Evolutionary conservation across 345 rosid genomes (phyloP).

Genomic region (Eucalyptus globulus): DNA sequence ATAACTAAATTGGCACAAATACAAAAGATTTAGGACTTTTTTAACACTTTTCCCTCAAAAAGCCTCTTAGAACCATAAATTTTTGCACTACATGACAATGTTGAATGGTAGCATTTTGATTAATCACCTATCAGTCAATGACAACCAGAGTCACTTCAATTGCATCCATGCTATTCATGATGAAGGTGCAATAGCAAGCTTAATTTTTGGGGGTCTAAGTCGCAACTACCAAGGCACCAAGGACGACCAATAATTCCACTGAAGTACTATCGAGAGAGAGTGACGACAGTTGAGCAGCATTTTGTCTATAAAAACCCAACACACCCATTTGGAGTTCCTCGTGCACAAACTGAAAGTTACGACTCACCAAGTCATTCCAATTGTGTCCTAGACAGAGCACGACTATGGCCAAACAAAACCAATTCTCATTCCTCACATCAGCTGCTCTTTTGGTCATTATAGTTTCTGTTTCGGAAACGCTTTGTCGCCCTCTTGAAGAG

Average conservation of each 20-base stretch:
- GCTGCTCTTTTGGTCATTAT: neutral
- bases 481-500: neutral
- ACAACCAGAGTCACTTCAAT: neutral
- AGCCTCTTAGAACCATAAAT: too few relatives aligned
- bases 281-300: accelerated
- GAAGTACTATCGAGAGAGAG: neutral
- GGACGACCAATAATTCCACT: neutral
- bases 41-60: too few relatives aligned
- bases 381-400: neutral
- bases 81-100: neutral
- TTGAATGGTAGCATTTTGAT: neutral
- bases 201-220: too few relatives aligned
- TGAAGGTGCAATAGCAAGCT: neutral
- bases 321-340: neutral
- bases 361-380: neutral
- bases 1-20: too few relatives aligned
- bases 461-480: neutral
- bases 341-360: conserved; percentile 7
- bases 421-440: neutral
- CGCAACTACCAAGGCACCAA: neutral
- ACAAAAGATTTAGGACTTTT: too few relatives aligned
- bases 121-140: neutral
- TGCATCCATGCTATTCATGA: neutral
- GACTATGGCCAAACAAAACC: neutral
- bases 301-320: neutral